Percentiles rank a stretch among this genome's conserved stretches.
These are phyloP conservation scores for Takashimella tepidaria DNA, from an alignment of 1,284 basidiomycete species.

Conservation along the genomic window DNA sequence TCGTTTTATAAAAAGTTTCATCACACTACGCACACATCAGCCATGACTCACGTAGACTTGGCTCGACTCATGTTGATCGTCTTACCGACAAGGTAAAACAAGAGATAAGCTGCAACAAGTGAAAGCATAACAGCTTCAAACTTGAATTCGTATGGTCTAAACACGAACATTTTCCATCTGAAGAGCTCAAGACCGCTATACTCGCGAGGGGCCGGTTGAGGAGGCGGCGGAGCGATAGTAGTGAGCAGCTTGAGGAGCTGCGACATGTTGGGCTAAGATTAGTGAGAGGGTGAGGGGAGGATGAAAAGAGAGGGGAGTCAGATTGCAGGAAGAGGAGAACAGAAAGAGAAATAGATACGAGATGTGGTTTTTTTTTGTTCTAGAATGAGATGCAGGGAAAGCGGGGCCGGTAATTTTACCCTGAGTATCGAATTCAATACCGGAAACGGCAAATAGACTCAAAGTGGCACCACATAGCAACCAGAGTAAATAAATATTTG, in stretches of 20 bases:
- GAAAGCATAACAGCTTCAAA: constrained; percentile 58
- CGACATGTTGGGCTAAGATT: constrained; percentile 19
- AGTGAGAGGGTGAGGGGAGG: background rate
- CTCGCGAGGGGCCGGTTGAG: constrained; percentile 40
- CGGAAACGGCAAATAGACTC: too few species aligned
- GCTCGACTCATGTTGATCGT: constrained; percentile 33
- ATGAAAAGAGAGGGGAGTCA: background rate
- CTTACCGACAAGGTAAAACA: constrained; percentile 39
- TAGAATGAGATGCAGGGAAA: background rate
- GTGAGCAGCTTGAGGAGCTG: constrained; percentile 49
- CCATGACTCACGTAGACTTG: constrained; percentile 45
- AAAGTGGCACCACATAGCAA: background rate
- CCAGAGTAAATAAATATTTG: too few species aligned
- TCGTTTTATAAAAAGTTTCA: too few species aligned
- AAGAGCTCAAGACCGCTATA: constrained; percentile 60
- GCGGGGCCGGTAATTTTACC: too few species aligned
- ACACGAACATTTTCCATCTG: constrained; percentile 67
- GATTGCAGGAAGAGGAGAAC: background rate
- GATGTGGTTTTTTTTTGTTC: background rate
- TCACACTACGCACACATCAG: too few species aligned
- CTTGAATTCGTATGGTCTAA: constrained; percentile 74
- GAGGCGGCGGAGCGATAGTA: constrained; percentile 51
- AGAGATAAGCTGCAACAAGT: constrained; percentile 49
- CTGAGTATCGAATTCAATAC: too few species aligned
- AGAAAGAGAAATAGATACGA: background rate